Percentiles rank a stretch among this genome's conserved stretches.
These are phyloP conservation scores for Podosphaera leucotricha DNA, from an alignment of 2,329 filamentous ascomycete genomes.

Conservation along the genomic window DNA sequence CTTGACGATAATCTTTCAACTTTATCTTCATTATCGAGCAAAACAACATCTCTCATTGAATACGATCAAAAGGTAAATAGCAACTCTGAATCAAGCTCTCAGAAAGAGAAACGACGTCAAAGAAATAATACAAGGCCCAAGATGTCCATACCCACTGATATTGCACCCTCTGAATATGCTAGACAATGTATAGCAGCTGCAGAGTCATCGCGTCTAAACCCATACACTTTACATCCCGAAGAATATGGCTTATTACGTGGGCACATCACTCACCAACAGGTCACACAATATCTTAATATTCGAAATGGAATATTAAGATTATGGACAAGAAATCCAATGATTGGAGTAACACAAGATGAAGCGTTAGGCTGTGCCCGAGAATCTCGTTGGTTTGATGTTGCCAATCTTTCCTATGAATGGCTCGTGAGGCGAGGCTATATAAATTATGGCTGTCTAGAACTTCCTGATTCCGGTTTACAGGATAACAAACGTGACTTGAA, in stretches of 20 bases:
- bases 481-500: constrained; percentile 18
- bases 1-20: constrained; percentile 23
- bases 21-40: constrained; percentile 32
- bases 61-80: constrained; percentile 18
- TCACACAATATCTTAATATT: constrained; percentile 89
- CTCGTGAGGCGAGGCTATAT: constrained; percentile 77
- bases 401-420: constrained; percentile 81
- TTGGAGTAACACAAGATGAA: constrained; percentile 60
- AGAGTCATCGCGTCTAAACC: constrained; percentile 70
- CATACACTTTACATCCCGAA: constrained; percentile 63
- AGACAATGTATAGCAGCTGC: constrained; percentile 76
- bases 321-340: constrained; percentile 70
- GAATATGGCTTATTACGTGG: constrained; percentile 63
- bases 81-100: constrained; percentile 7
- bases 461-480: constrained; percentile 21
- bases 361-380: constrained; percentile 80
- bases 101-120: constrained; percentile 15
- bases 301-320: constrained; percentile 79
- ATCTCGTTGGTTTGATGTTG: constrained; percentile 67
- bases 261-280: constrained; percentile 67
- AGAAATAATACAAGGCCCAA: constrained; percentile 43
- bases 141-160: constrained; percentile 58
- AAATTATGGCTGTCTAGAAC: constrained; percentile 77
- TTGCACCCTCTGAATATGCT: constrained; percentile 60
- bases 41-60: constrained; percentile 37